phyloP scores from a whole-genome alignment of 2,329 filamentous ascomycete species.

The Apiospora arundinis region DNA sequence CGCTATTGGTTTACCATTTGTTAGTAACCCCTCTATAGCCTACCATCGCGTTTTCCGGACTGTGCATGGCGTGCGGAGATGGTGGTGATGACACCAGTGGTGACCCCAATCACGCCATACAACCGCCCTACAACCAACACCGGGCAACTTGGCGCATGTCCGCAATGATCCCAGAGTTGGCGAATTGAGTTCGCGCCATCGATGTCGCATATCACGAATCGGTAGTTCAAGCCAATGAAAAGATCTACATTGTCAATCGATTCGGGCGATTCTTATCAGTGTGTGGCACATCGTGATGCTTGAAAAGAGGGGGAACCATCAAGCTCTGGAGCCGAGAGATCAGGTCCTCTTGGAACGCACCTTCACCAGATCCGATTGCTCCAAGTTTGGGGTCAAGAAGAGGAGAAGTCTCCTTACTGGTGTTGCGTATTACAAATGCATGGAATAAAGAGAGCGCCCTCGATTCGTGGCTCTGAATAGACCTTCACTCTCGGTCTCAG shows the following conservation, averaged over 20 bases:
- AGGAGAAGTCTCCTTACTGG: not conserved
- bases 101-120: conserved; percentile 31
- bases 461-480: not conserved
- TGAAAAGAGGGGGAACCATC: not conserved
- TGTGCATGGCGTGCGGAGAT: conserved; percentile 10
- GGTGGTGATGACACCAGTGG: conserved; percentile 29
- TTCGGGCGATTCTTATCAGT: not conserved
- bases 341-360: not conserved
- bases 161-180: not conserved
- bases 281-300: not conserved
- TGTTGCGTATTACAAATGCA: not conserved
- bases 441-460: not conserved
- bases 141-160: conserved; percentile 20
- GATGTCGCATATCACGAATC: not conserved
- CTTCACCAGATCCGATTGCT: not conserved
- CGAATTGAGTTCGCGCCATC: conserved; percentile 19
- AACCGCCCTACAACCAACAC: not conserved
- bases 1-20: not conserved
- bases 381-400: not conserved
- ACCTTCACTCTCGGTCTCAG: not conserved
- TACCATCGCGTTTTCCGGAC: not conserved
- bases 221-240: not conserved
- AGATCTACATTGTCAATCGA: not conserved
- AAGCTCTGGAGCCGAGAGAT: not conserved
- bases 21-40: too few relatives aligned